These are phyloP conservation scores for Paraphoma chrysanthemicola DNA, from an alignment of 2,329 filamentous ascomycete genomes.

Conservation along the genomic window DNA sequence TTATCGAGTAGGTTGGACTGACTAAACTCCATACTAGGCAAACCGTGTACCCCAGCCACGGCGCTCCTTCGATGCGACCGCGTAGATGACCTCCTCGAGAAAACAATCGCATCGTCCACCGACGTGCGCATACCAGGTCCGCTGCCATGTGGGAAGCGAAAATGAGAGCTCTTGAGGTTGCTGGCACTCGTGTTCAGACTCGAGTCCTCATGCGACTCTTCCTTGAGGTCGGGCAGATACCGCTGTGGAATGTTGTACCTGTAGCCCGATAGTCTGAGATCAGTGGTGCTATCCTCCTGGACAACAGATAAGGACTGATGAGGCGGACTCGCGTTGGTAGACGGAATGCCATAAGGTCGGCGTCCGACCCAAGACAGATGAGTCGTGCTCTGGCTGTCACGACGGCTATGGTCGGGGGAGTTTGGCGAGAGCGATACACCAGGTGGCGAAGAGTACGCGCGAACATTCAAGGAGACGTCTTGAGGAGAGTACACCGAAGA, in stretches of 20 bases:
- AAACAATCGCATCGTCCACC: slow-evolving; percentile 27
- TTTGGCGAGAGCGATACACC: slow-evolving; percentile 7
- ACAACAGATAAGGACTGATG: slow-evolving; percentile 13
- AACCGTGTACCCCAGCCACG: slow-evolving; percentile 41
- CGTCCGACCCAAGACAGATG: slow-evolving; percentile 40
- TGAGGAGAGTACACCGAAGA: slow-evolving; percentile 36
- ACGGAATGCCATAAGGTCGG: slow-evolving; percentile 14
- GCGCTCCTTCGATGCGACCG: slow-evolving; percentile 27
- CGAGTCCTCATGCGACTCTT: slow-evolving; percentile 57
- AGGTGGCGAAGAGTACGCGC: slow-evolving; percentile 20
- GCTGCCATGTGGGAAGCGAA: slow-evolving; percentile 29
- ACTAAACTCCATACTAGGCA: slow-evolving; percentile 59
- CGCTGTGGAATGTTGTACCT: slow-evolving; percentile 37
- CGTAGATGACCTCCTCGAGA: slow-evolving; percentile 27
- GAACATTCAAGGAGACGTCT: slow-evolving; percentile 20
- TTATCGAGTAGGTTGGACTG: slow-evolving; percentile 54
- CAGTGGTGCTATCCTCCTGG: slow-evolving; percentile 41
- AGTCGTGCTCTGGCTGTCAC: slow-evolving; percentile 45
- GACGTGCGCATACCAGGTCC: slow-evolving; percentile 25
- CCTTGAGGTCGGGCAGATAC: slow-evolving; percentile 55
- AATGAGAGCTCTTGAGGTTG: slow-evolving; percentile 39
- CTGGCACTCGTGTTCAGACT: slow-evolving; percentile 48
- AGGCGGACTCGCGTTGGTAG: slow-evolving; percentile 12
- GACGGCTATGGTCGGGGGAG: slow-evolving; percentile 15
- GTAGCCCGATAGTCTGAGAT: slow-evolving; percentile 39